Evolutionary conservation across 2,329 filamentous ascomycete species (phyloP).

Genomic region (Neoscytalidium dimidiatum): DNA sequence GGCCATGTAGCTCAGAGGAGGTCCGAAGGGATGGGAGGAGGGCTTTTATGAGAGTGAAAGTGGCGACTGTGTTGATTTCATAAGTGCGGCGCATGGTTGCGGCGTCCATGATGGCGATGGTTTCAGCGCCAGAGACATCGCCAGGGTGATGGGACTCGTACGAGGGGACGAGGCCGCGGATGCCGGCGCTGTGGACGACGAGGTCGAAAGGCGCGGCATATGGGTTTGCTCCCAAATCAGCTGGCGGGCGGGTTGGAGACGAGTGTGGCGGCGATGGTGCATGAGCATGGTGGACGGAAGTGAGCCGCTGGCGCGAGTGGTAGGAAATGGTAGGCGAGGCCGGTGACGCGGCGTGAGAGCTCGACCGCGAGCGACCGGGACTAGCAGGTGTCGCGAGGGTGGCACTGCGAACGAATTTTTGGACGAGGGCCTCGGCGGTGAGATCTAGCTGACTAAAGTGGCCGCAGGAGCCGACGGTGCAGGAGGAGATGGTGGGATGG

Average conservation of each 20-base stretch:
- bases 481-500: neutral
- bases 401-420: neutral
- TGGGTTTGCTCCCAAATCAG: too few relatives aligned
- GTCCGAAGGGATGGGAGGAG: constrained; percentile 38
- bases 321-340: neutral
- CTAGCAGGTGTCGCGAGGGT: neutral
- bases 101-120: constrained; percentile 40
- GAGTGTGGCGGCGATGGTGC: neutral
- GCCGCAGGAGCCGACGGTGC: constrained; percentile 1
- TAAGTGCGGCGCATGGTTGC: constrained; percentile 42
- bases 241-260: too few relatives aligned
- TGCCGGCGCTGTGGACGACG: constrained; percentile 47
- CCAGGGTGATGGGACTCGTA: constrained; percentile 28
- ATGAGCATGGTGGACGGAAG: too few relatives aligned
- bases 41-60: constrained; percentile 42
- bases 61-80: constrained; percentile 45
- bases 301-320: neutral
- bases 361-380: neutral
- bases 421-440: constrained; percentile 10
- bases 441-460: constrained; percentile 8
- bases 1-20: neutral
- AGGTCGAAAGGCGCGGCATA: constrained; percentile 34
- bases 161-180: constrained; percentile 45
- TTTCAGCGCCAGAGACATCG: constrained; percentile 45
- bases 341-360: neutral